Conservation (phyloP, 306 rosid genomes). For the Quercus alba region DNA sequence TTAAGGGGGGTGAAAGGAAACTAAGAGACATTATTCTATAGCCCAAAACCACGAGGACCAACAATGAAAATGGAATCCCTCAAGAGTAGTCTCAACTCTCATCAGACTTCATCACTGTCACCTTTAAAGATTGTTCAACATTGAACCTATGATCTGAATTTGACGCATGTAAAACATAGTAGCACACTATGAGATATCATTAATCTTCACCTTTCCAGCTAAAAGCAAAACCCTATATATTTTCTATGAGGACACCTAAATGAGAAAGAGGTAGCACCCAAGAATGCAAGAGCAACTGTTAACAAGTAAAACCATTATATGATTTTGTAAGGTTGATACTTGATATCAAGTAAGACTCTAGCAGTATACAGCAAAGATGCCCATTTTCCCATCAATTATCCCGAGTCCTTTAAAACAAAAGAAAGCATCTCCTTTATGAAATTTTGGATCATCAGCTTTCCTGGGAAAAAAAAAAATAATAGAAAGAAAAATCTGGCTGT, state of each 20-base stretch:
- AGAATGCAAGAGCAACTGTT: no score
- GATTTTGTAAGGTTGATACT: not conserved
- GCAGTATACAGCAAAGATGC: not conserved
- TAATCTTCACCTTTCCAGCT: no score
- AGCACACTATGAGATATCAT: not conserved
- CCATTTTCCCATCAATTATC: not conserved
- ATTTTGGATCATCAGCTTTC: no score
- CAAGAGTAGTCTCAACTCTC: no score
- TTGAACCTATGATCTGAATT: not conserved
- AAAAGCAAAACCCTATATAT: no score
- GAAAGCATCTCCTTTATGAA: no score
- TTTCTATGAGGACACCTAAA: no score
- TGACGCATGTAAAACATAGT: not conserved
- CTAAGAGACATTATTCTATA: not conserved
- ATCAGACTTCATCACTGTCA: no score
- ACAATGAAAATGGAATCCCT: not conserved
- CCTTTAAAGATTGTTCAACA: not conserved
- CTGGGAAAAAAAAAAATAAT: no score
- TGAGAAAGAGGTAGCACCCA: no score
- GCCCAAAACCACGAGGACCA: not conserved
- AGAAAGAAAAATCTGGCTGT: not conserved
- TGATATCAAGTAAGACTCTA: not conserved
- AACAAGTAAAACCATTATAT: not conserved
- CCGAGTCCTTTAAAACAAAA: no score
- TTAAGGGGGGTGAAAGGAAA: not conserved